Percentiles rank a stretch among this genome's conserved stretches.
Conservation (phyloP, 2,329 filamentous ascomycete species). For the Cladosporium velox region DNA sequence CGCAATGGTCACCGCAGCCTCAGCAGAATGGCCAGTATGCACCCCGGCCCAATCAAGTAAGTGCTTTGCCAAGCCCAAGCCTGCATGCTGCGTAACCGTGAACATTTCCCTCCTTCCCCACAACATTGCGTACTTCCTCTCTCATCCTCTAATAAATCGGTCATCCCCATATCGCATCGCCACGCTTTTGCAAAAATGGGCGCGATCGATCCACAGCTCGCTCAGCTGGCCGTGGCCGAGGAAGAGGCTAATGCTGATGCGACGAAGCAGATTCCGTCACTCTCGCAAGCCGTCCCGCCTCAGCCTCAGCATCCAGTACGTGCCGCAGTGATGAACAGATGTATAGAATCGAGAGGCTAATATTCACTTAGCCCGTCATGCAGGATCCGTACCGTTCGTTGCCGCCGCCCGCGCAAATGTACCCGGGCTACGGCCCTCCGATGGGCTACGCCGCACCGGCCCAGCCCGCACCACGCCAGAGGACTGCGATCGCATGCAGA, state of each 20-base stretch:
- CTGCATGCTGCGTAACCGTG: conserved; percentile 20
- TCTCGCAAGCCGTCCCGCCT: conserved; percentile 37
- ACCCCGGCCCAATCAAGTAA: conserved; percentile 37
- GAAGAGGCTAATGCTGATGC: conserved; percentile 32
- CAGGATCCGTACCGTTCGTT: conserved; percentile 49
- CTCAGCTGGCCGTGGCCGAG: conserved; percentile 23
- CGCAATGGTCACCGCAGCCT: conserved; percentile 36
- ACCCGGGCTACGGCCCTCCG: conserved; percentile 38
- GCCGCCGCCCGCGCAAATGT: conserved; percentile 50
- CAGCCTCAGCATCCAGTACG: conserved; percentile 28
- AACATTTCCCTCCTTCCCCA: conserved; percentile 22
- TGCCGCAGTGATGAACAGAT: not conserved
- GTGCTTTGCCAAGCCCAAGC: conserved; percentile 25
- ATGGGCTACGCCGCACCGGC: conserved; percentile 44
- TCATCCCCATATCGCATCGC: not conserved
- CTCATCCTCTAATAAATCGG: conserved; percentile 12
- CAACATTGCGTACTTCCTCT: conserved; percentile 21
- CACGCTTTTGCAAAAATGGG: conserved; percentile 27
- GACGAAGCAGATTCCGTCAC: conserved; percentile 38
- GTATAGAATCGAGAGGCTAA: conserved; percentile 4
- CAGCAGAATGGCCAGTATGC: conserved; percentile 37
- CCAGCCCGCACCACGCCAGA: conserved; percentile 59
- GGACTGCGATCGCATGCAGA: conserved; percentile 62
- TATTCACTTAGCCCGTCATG: conserved; percentile 44
- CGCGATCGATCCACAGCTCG: conserved; percentile 36